These are phyloP conservation scores for Hymenoscyphus linearis DNA, from an alignment of 2,329 filamentous ascomycete genomes.

Conservation along the genomic window DNA sequence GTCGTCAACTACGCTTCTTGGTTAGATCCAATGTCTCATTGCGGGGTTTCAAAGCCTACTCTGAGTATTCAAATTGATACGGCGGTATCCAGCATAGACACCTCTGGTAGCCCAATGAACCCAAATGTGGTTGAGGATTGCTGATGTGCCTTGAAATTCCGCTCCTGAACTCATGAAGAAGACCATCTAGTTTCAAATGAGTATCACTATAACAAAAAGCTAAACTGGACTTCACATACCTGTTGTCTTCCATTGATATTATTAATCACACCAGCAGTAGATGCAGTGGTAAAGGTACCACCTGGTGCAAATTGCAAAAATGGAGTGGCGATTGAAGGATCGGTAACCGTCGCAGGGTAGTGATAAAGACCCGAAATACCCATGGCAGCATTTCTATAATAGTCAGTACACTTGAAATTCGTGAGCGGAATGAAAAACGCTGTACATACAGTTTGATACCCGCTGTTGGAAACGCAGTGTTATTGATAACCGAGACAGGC, in stretches of 20 bases:
- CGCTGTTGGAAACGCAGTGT: conserved; percentile 47
- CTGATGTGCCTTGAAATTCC: conserved; percentile 34
- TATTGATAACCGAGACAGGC: conserved; percentile 46
- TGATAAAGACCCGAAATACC: conserved; percentile 52
- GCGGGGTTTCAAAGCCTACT: background rate
- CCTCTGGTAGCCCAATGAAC: conserved; percentile 20
- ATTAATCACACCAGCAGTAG: conserved; percentile 50
- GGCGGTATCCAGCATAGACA: conserved; percentile 15
- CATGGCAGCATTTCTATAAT: conserved; percentile 34
- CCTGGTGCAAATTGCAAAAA: conserved; percentile 46
- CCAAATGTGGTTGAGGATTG: conserved; percentile 16
- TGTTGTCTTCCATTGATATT: conserved; percentile 51
- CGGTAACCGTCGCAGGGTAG: conserved; percentile 50
- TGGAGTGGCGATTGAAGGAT: conserved; percentile 47
- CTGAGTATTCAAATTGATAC: conserved; percentile 18
- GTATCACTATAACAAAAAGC: background rate
- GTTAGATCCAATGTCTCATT: background rate
- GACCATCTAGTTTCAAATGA: conserved; percentile 39
- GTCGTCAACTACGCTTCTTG: conserved; percentile 44
- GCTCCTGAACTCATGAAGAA: conserved; percentile 49
- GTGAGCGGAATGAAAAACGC: conserved; percentile 15
- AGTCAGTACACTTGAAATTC: background rate
- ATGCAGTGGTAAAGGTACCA: conserved; percentile 38
- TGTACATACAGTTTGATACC: conserved; percentile 37
- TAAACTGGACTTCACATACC: conserved; percentile 7